phyloP scores from a whole-genome alignment of 2,329 filamentous ascomycete genomes.

The Penicillium rolfsii region DNA sequence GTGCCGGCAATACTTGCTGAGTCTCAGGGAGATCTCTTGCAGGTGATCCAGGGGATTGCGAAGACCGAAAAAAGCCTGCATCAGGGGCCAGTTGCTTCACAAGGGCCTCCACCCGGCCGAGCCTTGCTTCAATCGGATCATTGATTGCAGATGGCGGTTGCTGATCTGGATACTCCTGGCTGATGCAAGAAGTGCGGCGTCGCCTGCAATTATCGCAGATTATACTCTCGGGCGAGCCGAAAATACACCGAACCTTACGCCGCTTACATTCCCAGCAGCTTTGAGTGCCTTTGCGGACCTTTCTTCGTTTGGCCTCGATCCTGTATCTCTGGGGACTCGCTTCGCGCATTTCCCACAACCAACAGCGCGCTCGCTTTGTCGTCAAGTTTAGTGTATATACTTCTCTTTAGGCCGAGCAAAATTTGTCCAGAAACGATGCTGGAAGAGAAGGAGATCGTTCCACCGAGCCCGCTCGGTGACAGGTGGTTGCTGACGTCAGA shows the following conservation, averaged over 20 bases:
- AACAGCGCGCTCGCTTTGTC: not conserved
- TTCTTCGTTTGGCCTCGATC: conserved; percentile 21
- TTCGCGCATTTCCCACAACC: conserved; percentile 2
- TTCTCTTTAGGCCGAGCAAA: not conserved
- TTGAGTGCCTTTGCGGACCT: conserved; percentile 42
- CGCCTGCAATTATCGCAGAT: conserved; percentile 36
- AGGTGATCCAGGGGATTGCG: not conserved
- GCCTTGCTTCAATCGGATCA: conserved; percentile 21
- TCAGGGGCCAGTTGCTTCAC: conserved; percentile 47
- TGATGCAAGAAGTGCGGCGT: conserved; percentile 42
- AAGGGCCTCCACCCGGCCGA: conserved; percentile 19
- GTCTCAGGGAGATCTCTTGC: not conserved
- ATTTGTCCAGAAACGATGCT: not conserved
- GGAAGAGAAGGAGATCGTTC: not conserved
- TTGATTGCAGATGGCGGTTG: conserved; percentile 26
- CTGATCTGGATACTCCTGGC: conserved; percentile 53
- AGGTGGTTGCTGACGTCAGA: not conserved
- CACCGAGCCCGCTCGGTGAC: not conserved
- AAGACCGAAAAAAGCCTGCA: not conserved
- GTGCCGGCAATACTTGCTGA: not conserved
- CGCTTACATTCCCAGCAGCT: conserved; percentile 36
- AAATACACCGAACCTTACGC: conserved; percentile 40
- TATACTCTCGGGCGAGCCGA: conserved; percentile 22
- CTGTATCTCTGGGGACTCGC: not conserved
- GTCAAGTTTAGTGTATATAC: not conserved